Base-by-base conservation (phyloP, 2,329 filamentous ascomycete genomes). In the Penicillium sumatraense region DNA sequence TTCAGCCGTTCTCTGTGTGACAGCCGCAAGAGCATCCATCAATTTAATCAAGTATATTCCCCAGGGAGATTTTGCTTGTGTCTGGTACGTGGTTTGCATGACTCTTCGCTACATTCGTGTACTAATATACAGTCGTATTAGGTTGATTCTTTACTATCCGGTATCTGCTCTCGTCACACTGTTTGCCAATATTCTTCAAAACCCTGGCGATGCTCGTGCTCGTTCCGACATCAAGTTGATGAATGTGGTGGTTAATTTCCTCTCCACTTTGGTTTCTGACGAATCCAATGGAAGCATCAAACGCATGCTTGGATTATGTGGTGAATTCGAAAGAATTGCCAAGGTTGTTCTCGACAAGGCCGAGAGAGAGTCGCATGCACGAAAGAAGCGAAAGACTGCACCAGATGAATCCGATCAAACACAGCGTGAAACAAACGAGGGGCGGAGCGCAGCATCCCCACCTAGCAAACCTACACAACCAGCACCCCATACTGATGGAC, bases 261-360 rank as follows among this genome's bases (percentile, higher is more conserved):
- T 99, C 29, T 91, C 90, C 3, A 93, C 91, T 75, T 82, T 99
- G 11, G 90, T 90, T n/a, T 85, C 89, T 31, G 93, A 98, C 66
- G 90, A 93, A 60, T 90, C 92, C 54, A 95, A 93, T 54, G 90
- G 92, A 38, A 93, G 91, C 66, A 91, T 98, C 5, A 91, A 91
- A 70, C 89, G 95, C 47, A 98, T 98, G 91, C 84, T 97, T 16
- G 89, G 88, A 21, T 89, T 98, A 1, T 98, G 93, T 73, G 86
- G 90, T n/a, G 95, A 99, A 68, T 99, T 99, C 65, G 93, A 96
- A 72, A 87, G 95, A 55, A 97, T 99, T 61, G 92, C 92, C 31
- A 91, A 89, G 68, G 86, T 92, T 3, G 91, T 96, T 8, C 87
- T 98, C 42, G 93, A 98, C 56, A 96, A 93, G 72, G 86, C 91